Conservation (phyloP, 2,329 filamentous ascomycete genomes). For the Aspergillus texensis region DNA sequence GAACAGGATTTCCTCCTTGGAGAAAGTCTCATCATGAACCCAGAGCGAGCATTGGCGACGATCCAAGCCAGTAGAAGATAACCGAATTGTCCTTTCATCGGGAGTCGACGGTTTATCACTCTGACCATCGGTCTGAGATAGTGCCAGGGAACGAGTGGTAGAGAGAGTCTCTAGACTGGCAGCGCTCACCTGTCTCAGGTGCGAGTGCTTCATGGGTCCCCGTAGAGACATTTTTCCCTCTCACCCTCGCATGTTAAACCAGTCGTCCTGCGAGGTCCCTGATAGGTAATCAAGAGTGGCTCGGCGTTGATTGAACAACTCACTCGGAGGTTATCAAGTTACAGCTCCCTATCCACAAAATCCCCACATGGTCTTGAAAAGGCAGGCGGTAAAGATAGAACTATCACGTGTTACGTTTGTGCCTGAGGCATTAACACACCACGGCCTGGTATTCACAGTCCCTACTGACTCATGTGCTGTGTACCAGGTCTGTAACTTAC, state of each 20-base stretch:
- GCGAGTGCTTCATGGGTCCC: constrained; percentile 43
- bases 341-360: not conserved
- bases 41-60: constrained; percentile 52
- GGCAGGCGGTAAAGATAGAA: not conserved
- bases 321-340: not conserved
- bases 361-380: not conserved
- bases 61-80: constrained; percentile 31
- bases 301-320: not conserved
- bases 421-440: not conserved
- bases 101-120: constrained; percentile 25
- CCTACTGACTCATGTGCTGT: not conserved
- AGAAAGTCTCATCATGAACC: constrained; percentile 73
- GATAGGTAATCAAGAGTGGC: constrained; percentile 1
- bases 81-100: constrained; percentile 29
- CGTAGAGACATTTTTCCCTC: constrained; percentile 40
- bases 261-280: not conserved
- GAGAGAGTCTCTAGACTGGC: constrained; percentile 41
- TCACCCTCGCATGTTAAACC: constrained; percentile 24
- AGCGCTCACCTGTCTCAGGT: constrained; percentile 45
- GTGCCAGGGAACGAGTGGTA: constrained; percentile 33
- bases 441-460: too few species aligned
- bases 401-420: not conserved
- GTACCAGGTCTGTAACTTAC: not conserved
- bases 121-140: constrained; percentile 27
- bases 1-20: constrained; percentile 76